Conservation (phyloP, 2,329 filamentous ascomycete species). For the Trichoderma gracile region DNA sequence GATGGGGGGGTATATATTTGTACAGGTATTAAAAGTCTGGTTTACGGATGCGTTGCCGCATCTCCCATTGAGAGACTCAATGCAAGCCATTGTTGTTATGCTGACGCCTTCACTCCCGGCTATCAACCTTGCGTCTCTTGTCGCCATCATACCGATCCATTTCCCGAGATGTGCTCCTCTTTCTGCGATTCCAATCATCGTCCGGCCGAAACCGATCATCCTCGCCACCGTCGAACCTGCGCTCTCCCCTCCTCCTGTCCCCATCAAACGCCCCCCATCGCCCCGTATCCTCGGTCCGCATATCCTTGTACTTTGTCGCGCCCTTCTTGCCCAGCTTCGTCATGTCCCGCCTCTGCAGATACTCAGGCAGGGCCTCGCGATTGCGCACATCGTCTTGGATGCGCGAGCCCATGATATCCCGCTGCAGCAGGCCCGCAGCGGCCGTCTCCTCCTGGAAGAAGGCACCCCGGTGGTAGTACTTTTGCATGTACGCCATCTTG, state of each 20-base stretch:
- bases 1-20: slow-evolving; percentile 13
- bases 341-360: slow-evolving; percentile 90
- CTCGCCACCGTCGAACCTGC: slow-evolving; percentile 38
- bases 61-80: background rate
- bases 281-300: slow-evolving; percentile 88
- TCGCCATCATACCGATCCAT: slow-evolving; percentile 57
- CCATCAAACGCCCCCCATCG: slow-evolving; percentile 71
- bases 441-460: slow-evolving; percentile 86
- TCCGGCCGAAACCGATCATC: slow-evolving; percentile 72
- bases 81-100: background rate
- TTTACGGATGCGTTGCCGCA: background rate
- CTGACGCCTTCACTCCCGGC: slow-evolving; percentile 33
- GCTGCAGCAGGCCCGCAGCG: slow-evolving; percentile 71
- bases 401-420: slow-evolving; percentile 81
- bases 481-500: slow-evolving; percentile 88
- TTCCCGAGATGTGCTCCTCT: slow-evolving; percentile 59
- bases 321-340: slow-evolving; percentile 92
- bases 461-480: slow-evolving; percentile 95
- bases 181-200: slow-evolving; percentile 54
- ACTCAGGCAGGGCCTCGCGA: slow-evolving; percentile 81
- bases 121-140: slow-evolving; percentile 60
- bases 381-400: slow-evolving; percentile 84
- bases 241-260: slow-evolving; percentile 41
- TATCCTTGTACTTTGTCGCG: slow-evolving; percentile 83
- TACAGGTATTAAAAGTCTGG: background rate